Percentiles rank a stretch among this genome's conserved stretches.
These are phyloP conservation scores for Paspalum notatum DNA, from an alignment of 176 grass and related monocot species.

Conservation along the genomic window DNA sequence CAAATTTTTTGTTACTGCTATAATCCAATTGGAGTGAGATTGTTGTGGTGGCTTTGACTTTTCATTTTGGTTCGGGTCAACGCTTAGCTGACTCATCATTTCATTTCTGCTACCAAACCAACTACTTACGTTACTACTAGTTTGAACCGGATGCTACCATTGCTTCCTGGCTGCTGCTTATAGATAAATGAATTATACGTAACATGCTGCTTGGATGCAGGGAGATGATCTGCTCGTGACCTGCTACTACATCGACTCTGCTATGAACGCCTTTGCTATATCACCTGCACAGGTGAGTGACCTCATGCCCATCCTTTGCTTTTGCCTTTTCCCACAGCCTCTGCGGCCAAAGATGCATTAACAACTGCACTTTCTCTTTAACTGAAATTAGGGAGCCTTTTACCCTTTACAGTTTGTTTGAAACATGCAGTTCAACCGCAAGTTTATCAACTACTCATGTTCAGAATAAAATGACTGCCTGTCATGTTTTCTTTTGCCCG, in stretches of 20 bases:
- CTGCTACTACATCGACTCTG: slow-evolving; percentile 81
- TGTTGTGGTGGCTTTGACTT: no score
- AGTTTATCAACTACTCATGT: not conserved
- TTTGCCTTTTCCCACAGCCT: not conserved
- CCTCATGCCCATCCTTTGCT: not conserved
- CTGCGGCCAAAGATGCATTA: not conserved
- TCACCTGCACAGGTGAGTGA: slow-evolving; percentile 67
- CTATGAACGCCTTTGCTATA: slow-evolving; percentile 69
- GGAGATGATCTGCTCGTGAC: slow-evolving; percentile 71
- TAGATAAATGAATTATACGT: no score
- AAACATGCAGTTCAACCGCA: not conserved
- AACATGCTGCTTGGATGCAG: slow-evolving; percentile 31
- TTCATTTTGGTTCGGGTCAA: no score
- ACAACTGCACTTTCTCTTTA: not conserved
- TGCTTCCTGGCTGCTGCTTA: no score
- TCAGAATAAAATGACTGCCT: slow-evolving; percentile 6
- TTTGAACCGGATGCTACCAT: no score
- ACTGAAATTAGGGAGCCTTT: not conserved
- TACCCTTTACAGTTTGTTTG: not conserved
- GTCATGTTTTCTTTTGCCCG: not conserved
- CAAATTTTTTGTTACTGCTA: no score
- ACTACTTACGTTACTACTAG: no score
- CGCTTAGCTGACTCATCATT: no score
- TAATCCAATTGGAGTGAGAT: no score
- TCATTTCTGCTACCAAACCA: no score